Conservation (phyloP, 495 filamentous ascomycete species). For the Aspergillus incahuasiensis region DNA sequence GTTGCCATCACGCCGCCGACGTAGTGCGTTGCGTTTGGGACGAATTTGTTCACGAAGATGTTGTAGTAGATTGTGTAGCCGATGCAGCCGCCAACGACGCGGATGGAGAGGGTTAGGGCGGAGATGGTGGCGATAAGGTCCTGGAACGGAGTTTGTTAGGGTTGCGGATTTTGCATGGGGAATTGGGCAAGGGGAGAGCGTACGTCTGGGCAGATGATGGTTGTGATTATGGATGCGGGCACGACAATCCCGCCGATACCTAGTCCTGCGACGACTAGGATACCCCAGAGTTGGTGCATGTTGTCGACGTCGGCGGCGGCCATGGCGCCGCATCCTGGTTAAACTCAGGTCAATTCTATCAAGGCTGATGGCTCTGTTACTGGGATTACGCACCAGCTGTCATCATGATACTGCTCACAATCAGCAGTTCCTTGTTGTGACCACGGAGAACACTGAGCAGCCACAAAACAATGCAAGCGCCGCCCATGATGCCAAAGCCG, state of each 20-base stretch:
- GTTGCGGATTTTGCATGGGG: no score
- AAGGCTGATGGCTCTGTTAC: not conserved
- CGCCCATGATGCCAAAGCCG: conserved; percentile 57
- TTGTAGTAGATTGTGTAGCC: conserved; percentile 76
- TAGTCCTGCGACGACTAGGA: conserved; percentile 60
- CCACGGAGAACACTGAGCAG: conserved; percentile 58
- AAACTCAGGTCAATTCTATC: conserved; percentile 6
- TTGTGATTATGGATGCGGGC: conserved; percentile 65
- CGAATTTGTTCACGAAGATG: conserved; percentile 63
- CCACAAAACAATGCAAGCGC: conserved; percentile 58
- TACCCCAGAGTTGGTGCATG: conserved; percentile 54
- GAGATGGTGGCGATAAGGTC: conserved; percentile 71
- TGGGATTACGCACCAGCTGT: conserved; percentile 49
- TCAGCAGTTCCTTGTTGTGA: conserved; percentile 59
- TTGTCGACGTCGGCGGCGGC: conserved; percentile 55
- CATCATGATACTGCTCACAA: conserved; percentile 60
- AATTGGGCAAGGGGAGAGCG: conserved; percentile 3
- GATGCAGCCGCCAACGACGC: conserved; percentile 65
- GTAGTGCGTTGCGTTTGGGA: conserved; percentile 44
- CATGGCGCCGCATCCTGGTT: conserved; percentile 55
- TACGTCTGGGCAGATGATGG: conserved; percentile 66
- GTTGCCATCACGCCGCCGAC: conserved; percentile 51
- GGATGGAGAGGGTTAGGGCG: conserved; percentile 67
- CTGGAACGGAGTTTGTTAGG: no score
- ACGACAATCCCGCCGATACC: conserved; percentile 73